Conservation (phyloP, 495 filamentous ascomycete species). For the Penicillium alfredii region DNA sequence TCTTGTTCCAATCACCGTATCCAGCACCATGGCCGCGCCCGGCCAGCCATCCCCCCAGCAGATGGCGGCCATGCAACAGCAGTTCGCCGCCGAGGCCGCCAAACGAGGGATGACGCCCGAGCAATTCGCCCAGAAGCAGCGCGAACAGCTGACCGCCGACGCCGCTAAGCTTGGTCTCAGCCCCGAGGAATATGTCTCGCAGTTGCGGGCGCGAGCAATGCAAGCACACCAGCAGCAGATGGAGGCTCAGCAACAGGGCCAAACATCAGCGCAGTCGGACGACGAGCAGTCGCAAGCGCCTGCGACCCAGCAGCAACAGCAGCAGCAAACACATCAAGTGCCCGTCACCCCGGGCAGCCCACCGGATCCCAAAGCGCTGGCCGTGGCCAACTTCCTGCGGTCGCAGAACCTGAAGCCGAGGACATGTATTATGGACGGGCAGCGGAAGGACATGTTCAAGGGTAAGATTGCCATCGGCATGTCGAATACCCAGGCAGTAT, state of each 20-base stretch:
- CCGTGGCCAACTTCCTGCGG: constrained; percentile 83
- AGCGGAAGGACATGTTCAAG: constrained; percentile 97
- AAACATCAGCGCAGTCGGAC: constrained; percentile 39
- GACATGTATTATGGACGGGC: constrained; percentile 90
- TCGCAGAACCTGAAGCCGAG: constrained; percentile 81
- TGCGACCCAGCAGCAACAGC: constrained; percentile 27
- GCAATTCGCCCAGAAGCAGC: constrained; percentile 59
- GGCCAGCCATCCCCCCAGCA: constrained; percentile 80
- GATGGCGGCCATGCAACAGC: constrained; percentile 75
- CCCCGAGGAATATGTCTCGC: constrained; percentile 57
- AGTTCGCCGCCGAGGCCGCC: constrained; percentile 69
- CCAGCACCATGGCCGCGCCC: constrained; percentile 29
- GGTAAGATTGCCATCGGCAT: constrained; percentile 44
- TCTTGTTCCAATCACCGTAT: too few species aligned
- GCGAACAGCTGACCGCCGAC: constrained; percentile 54
- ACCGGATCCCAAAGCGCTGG: constrained; percentile 79
- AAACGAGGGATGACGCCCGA: constrained; percentile 70
- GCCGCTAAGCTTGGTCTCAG: constrained; percentile 57
- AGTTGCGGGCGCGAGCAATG: constrained; percentile 58
- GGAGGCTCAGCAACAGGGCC: constrained; percentile 42
- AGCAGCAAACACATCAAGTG: constrained; percentile 43
- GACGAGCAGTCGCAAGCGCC: constrained; percentile 35
- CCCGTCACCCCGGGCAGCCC: constrained; percentile 61
- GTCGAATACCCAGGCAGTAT: not conserved
- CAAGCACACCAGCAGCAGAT: constrained; percentile 45